Evolutionary conservation across 2,329 filamentous ascomycete genomes (phyloP).

Genomic region (Claviceps purpurea): DNA sequence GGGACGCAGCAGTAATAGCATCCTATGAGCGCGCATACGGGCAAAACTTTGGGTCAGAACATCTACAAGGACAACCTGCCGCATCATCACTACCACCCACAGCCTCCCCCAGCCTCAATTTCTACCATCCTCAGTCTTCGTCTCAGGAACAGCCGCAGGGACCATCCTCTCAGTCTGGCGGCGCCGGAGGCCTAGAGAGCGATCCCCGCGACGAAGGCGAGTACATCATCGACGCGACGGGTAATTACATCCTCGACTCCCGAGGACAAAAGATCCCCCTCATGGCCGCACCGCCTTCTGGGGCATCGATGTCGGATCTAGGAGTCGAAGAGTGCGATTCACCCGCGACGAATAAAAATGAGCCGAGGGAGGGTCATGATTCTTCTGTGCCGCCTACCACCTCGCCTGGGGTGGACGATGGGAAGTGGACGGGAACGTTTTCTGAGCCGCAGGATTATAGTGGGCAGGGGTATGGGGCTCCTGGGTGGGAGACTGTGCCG

Average conservation of each 20-base stretch:
- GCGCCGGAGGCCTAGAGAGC: constrained; percentile 41
- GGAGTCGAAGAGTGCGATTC: constrained; percentile 46
- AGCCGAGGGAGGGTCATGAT: constrained; percentile 22
- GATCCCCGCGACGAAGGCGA: constrained; percentile 56
- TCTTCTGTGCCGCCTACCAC: constrained; percentile 10
- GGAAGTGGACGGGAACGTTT: constrained; percentile 30
- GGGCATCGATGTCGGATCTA: constrained; percentile 34
- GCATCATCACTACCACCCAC: constrained; percentile 14
- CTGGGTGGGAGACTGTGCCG: constrained; percentile 64
- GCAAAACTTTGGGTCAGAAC: constrained; percentile 22
- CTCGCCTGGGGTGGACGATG: constrained; percentile 12
- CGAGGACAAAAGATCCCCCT: constrained; percentile 46
- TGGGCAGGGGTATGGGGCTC: constrained; percentile 50
- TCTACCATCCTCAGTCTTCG: constrained; percentile 9
- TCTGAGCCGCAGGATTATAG: constrained; percentile 45
- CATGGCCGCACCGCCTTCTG: constrained; percentile 28
- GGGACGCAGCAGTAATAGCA: constrained; percentile 16
- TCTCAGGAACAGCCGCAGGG: constrained; percentile 9
- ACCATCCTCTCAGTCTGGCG: constrained; percentile 6
- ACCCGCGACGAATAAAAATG: constrained; percentile 31
- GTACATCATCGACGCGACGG: constrained; percentile 50
- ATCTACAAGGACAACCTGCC: constrained; percentile 27
- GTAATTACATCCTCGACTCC: constrained; percentile 47
- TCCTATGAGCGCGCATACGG: constrained; percentile 17
- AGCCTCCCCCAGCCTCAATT: constrained; percentile 12